Percentiles rank a stretch among this genome's conserved stretches.
These are phyloP conservation scores for Kondoa malvinella DNA, from an alignment of 768 basidiomycete genomes.

Conservation along the genomic window DNA sequence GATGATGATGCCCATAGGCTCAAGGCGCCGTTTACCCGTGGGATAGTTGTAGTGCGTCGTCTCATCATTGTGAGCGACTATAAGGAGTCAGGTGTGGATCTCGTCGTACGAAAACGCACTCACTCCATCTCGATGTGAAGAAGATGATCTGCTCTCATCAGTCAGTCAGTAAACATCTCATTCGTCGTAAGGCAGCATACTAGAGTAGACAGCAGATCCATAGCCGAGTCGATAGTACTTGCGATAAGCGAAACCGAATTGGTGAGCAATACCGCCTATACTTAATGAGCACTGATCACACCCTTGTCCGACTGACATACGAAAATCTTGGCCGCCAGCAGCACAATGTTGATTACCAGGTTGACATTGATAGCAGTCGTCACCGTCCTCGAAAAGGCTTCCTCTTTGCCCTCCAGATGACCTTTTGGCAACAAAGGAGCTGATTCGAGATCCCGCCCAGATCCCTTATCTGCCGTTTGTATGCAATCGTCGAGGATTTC, in stretches of 20 bases:
- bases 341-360: slow-evolving; percentile 29
- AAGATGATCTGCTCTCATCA: slow-evolving; percentile 29
- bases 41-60: slow-evolving; percentile 27
- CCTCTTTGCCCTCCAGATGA: slow-evolving; percentile 11
- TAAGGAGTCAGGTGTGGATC: too few relatives aligned
- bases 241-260: slow-evolving; percentile 35
- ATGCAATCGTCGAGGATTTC: slow-evolving; percentile 19
- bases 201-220: slow-evolving; percentile 34
- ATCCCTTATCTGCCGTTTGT: too few relatives aligned
- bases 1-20: slow-evolving; percentile 34
- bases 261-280: slow-evolving; percentile 34
- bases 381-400: slow-evolving; percentile 5
- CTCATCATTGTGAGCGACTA: slow-evolving; percentile 25
- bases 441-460: neutral
- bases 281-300: too few relatives aligned
- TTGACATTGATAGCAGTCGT: slow-evolving; percentile 26
- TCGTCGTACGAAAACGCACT: too few relatives aligned
- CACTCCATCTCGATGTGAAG: slow-evolving; percentile 30
- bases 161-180: neutral
- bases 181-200: neutral
- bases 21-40: slow-evolving; percentile 31
- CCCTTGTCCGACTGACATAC: too few relatives aligned
- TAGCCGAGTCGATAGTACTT: slow-evolving; percentile 33
- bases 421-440: neutral
- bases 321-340: slow-evolving; percentile 32